Evolutionary conservation across 2,329 filamentous ascomycete species (phyloP).

Genomic region (Aspergillus fumigatus): DNA sequence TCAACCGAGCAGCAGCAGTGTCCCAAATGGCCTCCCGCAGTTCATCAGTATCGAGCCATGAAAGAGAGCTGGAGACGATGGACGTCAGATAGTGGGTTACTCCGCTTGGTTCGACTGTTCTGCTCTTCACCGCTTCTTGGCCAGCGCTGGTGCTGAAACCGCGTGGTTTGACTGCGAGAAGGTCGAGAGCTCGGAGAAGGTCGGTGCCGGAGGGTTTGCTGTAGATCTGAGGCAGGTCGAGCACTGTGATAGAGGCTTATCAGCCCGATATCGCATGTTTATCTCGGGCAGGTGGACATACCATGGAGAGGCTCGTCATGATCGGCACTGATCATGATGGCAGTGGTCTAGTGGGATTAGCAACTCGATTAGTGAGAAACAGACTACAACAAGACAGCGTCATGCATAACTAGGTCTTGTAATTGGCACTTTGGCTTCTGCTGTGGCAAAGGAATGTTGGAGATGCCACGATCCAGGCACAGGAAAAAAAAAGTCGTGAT

Average conservation of each 20-base stretch:
- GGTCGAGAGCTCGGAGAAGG: slow-evolving; percentile 62
- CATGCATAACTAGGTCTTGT: slow-evolving; percentile 6
- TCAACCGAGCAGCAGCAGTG: slow-evolving; percentile 70
- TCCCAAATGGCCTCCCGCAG: slow-evolving; percentile 57
- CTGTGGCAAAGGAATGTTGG: slow-evolving; percentile 15
- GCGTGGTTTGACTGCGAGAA: slow-evolving; percentile 62
- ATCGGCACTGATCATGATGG: slow-evolving; percentile 32
- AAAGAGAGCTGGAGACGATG: slow-evolving; percentile 42
- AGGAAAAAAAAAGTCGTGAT: slow-evolving; percentile 27
- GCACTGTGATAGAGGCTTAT: slow-evolving; percentile 45
- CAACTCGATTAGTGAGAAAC: not conserved
- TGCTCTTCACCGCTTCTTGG: slow-evolving; percentile 24
- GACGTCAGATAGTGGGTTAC: slow-evolving; percentile 44
- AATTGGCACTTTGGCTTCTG: not conserved
- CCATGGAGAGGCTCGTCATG: slow-evolving; percentile 37
- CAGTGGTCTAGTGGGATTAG: not conserved
- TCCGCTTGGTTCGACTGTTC: slow-evolving; percentile 36
- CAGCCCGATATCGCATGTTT: slow-evolving; percentile 24
- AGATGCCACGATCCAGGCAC: slow-evolving; percentile 14
- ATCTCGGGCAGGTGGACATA: slow-evolving; percentile 19
- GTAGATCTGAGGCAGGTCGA: slow-evolving; percentile 80
- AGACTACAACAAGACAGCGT: not conserved
- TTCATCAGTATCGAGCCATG: slow-evolving; percentile 44
- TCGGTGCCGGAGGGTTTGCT: slow-evolving; percentile 63
- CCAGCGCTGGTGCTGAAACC: slow-evolving; percentile 28